phyloP scores from a whole-genome alignment of 768 basidiomycete species.

The Cystofilobasidium macerans region DNA sequence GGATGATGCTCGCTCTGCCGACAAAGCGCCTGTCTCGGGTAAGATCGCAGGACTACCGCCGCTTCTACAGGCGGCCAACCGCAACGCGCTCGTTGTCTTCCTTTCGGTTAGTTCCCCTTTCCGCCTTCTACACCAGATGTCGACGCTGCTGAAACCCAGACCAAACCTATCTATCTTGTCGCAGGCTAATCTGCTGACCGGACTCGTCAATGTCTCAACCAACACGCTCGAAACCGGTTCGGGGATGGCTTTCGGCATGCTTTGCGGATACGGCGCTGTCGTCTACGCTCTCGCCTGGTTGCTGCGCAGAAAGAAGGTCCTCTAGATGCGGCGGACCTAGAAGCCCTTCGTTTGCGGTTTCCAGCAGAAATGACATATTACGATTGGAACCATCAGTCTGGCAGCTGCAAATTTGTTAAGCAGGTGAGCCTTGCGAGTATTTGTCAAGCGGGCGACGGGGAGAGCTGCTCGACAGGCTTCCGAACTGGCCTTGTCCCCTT shows the following conservation, averaged over 20 bases:
- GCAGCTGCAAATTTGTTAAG: too few relatives aligned
- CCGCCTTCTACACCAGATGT: too few relatives aligned
- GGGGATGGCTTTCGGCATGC: conserved; percentile 49
- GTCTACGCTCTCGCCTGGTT: conserved; percentile 58
- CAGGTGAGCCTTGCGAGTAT: too few relatives aligned
- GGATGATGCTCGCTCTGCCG: too few relatives aligned
- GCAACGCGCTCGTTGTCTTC: conserved; percentile 67
- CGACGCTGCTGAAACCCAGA: background rate
- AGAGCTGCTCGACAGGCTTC: too few relatives aligned
- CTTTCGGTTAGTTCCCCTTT: conserved; percentile 61
- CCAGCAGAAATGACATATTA: too few relatives aligned
- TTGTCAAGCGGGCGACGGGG: too few relatives aligned
- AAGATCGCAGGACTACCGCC: conserved; percentile 29
- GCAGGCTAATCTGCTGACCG: conserved; percentile 80
- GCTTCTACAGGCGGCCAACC: conserved; percentile 71
- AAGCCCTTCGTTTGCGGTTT: too few relatives aligned
- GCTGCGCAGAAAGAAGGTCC: conserved; percentile 26
- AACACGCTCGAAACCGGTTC: conserved; percentile 67
- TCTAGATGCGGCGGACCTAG: background rate
- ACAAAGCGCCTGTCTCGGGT: too few relatives aligned
- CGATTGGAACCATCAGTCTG: too few relatives aligned
- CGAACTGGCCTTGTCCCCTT: too few relatives aligned
- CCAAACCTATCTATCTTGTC: background rate
- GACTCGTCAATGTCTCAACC: conserved; percentile 66
- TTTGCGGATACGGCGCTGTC: conserved; percentile 51